Conservation (phyloP, 1,284 basidiomycete genomes). For the Rhodotorula sp. region DNA sequence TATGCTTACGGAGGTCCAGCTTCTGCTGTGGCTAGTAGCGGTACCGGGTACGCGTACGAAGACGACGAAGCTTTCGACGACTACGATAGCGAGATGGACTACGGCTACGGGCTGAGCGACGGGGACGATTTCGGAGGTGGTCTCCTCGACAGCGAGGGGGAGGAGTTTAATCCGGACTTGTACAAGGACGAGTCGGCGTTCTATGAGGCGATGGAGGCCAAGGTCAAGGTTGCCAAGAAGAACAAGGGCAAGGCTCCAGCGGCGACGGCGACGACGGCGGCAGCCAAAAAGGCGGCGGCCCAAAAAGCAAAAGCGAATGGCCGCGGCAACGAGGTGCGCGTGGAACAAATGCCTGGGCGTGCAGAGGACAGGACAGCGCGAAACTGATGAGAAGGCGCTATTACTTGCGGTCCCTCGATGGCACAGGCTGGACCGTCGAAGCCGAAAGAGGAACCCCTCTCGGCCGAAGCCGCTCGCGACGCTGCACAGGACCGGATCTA, state of each 20-base stretch:
- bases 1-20: background rate
- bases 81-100: background rate
- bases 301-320: background rate
- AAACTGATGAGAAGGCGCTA: too few species aligned
- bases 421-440: too few species aligned
- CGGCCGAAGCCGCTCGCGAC: background rate
- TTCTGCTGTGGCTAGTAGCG: background rate
- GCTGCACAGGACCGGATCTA: slow-evolving; percentile 6
- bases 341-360: too few species aligned
- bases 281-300: background rate
- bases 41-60: slow-evolving; percentile 7
- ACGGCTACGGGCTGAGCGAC: too few species aligned
- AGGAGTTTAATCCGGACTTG: background rate
- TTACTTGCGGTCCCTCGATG: background rate
- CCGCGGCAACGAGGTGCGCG: background rate
- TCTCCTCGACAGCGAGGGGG: background rate
- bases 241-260: background rate
- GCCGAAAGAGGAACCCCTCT: too few species aligned
- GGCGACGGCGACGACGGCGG: background rate
- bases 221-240: background rate
- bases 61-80: background rate
- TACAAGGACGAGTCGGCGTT: background rate
- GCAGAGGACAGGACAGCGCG: too few species aligned
- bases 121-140: too few species aligned
- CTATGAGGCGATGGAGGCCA: background rate